A percentile compares a stretch with the other conserved stretches of the same genome.
Evolutionary conservation across 352 stramenopile species (phyloP).

Genomic region (Phytophthora meadii): DNA sequence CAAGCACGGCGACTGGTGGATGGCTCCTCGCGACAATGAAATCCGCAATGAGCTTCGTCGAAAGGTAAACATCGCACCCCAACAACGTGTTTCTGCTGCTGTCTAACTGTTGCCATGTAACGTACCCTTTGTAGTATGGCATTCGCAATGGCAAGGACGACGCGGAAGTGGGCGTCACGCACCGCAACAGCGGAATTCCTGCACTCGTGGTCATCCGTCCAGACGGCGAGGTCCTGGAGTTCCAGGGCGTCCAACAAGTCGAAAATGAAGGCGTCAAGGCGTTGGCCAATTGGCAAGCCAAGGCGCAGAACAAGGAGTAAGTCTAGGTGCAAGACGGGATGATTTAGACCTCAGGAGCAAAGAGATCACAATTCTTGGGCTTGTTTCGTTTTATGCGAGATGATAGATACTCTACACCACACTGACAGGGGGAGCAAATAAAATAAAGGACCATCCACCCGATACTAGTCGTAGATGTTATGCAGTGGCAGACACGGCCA

Average conservation of each 20-base stretch:
- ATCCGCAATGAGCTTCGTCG: conserved; percentile 73
- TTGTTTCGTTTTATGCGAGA: conserved; percentile 17
- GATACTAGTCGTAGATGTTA: conserved; percentile 10
- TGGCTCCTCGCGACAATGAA: conserved; percentile 59
- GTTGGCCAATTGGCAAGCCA: conserved; percentile 43
- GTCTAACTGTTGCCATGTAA: conserved; percentile 2
- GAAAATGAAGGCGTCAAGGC: conserved; percentile 52
- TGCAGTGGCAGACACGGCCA: conserved; percentile 56
- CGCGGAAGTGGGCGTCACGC: conserved; percentile 54
- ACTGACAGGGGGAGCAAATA: conserved; percentile 22
- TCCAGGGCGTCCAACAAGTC: conserved; percentile 60
- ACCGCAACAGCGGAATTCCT: conserved; percentile 73
- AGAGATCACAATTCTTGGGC: neutral
- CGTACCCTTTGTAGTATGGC: conserved; percentile 44
- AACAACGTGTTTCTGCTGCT: conserved; percentile 17
- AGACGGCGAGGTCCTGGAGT: conserved; percentile 63
- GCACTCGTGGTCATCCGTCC: conserved; percentile 66
- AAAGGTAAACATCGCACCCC: conserved; percentile 47
- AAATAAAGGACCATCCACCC: conserved; percentile 28
- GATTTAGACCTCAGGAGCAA: neutral
- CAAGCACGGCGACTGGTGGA: conserved; percentile 77
- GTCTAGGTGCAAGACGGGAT: too few relatives aligned
- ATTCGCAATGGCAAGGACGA: conserved; percentile 78
- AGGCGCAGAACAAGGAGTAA: conserved; percentile 9
- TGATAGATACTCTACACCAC: conserved; percentile 23